These are phyloP conservation scores for Xylariaceae sp. DNA, from an alignment of 2,329 filamentous ascomycete species.

Conservation along the genomic window DNA sequence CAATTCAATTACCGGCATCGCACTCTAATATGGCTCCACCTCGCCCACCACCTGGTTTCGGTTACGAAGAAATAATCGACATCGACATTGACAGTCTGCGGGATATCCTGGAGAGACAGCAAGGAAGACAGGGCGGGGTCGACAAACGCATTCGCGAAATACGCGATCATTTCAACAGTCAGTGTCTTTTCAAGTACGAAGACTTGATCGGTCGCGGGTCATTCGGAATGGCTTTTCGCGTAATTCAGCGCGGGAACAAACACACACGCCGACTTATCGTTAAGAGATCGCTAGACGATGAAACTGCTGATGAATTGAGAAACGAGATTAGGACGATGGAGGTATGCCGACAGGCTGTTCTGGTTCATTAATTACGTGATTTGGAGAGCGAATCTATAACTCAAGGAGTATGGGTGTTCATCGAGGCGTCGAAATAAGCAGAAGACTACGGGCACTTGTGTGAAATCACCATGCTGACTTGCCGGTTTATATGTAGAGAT, in stretches of 20 bases:
- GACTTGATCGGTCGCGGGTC: slow-evolving; percentile 5
- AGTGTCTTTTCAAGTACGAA: slow-evolving; percentile 3
- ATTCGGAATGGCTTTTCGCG: slow-evolving; percentile 6
- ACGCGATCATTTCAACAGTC: slow-evolving; percentile 14
- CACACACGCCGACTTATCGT: slow-evolving; percentile 8
- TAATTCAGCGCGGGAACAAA: neutral
- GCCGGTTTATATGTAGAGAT: neutral
- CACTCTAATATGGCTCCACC: too few relatives aligned
- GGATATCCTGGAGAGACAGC: neutral
- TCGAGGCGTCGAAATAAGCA: too few relatives aligned
- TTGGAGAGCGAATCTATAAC: neutral
- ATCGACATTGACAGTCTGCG: neutral
- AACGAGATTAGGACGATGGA: slow-evolving; percentile 14
- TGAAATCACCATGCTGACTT: neutral
- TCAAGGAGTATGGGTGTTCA: too few relatives aligned
- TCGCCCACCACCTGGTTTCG: too few relatives aligned
- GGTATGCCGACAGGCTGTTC: slow-evolving; percentile 3
- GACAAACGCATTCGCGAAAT: neutral
- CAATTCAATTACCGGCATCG: too few relatives aligned
- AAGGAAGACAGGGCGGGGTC: neutral
- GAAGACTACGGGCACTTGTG: neutral
- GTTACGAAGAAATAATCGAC: too few relatives aligned
- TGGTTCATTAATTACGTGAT: neutral
- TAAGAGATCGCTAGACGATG: slow-evolving; percentile 10
- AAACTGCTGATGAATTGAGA: neutral